phyloP scores from a whole-genome alignment of 2,329 filamentous ascomycete species.

The Hypoxylon sp. region DNA sequence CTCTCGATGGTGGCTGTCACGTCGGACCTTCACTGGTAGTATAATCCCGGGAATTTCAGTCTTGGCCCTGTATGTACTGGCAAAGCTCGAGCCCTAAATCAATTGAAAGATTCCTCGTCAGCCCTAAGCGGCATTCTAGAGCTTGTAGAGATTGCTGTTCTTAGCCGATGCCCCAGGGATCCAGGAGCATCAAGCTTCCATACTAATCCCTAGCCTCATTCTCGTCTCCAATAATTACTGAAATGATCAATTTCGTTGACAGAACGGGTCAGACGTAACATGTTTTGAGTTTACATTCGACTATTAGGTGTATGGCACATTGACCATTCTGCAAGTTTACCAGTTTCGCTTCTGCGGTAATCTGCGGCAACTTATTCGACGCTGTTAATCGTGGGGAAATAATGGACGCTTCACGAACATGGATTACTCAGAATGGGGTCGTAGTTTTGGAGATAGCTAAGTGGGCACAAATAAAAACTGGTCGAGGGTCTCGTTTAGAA shows the following conservation, averaged over 20 bases:
- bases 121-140: slow-evolving; percentile 11
- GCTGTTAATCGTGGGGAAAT: not conserved
- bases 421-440: not conserved
- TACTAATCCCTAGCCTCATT: slow-evolving; percentile 4
- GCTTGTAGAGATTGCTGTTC: not conserved
- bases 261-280: not conserved
- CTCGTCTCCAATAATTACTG: not conserved
- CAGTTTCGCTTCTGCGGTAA: not conserved
- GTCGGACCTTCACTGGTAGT: not conserved
- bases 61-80: not conserved
- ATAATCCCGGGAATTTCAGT: not conserved
- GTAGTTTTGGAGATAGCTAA: not conserved
- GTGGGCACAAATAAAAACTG: not conserved
- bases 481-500: not conserved
- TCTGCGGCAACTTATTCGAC: not conserved
- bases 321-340: not conserved
- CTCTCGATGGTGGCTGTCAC: not conserved
- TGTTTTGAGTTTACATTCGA: slow-evolving; percentile 5
- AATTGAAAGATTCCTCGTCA: not conserved
- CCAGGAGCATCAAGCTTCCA: slow-evolving; percentile 21
- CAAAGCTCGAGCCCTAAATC: not conserved
- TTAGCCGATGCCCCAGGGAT: slow-evolving; percentile 1
- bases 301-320: not conserved
- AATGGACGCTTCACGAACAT: not conserved
- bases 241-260: not conserved